These are phyloP conservation scores for Eragrostis nindensis DNA, from an alignment of 176 grass and related monocot genomes.

Conservation along the genomic window DNA sequence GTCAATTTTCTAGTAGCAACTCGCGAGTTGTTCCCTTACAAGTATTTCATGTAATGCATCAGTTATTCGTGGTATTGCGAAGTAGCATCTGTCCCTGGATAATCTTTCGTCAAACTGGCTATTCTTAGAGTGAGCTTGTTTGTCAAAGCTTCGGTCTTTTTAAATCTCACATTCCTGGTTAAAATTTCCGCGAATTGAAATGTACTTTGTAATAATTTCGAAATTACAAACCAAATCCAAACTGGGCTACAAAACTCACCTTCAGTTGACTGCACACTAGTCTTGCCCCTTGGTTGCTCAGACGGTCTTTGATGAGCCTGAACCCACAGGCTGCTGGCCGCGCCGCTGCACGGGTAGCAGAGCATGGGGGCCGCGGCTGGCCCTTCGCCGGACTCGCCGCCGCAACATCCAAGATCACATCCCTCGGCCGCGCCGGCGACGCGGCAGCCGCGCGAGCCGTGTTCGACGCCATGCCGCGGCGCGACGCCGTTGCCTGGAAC, in stretches of 20 bases:
- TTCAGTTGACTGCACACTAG: background rate
- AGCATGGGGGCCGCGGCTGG: conserved; percentile 6
- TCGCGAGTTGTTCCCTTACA: background rate
- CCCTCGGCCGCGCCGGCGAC: conserved; percentile 43
- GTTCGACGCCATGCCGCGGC: conserved; percentile 65
- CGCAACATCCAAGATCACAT: conserved; percentile 57
- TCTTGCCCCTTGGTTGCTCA: background rate
- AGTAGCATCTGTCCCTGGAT: no score
- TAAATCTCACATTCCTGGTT: no score
- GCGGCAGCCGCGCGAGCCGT: conserved; percentile 47
- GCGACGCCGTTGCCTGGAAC: conserved; percentile 69
- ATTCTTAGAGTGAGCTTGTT: no score
- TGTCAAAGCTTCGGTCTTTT: no score
- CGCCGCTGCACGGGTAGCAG: conserved; percentile 33
- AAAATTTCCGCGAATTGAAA: no score
- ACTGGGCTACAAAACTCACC: no score
- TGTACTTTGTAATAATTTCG: no score
- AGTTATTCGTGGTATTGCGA: no score
- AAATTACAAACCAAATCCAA: no score
- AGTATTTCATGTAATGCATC: background rate
- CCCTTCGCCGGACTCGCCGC: conserved; percentile 38
- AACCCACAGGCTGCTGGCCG: background rate
- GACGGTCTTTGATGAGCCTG: conserved; percentile 46
- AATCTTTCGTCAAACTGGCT: no score
- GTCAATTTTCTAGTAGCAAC: background rate